These are phyloP conservation scores for Tylopilus vinaceipallidus DNA, from an alignment of 768 basidiomycete genomes.

Conservation along the genomic window DNA sequence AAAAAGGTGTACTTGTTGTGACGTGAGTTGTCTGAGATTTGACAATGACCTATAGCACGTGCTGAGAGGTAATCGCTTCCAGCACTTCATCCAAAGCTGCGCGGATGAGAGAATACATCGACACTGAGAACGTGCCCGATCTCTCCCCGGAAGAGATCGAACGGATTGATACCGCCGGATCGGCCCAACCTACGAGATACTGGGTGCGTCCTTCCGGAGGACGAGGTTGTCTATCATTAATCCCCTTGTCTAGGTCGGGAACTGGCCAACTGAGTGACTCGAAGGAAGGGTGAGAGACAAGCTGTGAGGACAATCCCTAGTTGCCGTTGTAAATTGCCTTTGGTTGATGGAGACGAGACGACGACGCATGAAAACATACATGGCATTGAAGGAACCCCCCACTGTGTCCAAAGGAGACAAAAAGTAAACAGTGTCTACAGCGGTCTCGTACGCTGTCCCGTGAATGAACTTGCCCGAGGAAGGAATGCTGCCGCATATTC, in stretches of 20 bases:
- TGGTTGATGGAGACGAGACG: too few species aligned
- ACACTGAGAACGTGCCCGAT: conserved; percentile 27
- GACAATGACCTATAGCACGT: neutral
- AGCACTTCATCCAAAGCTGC: conserved; percentile 35
- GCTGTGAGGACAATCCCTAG: too few species aligned
- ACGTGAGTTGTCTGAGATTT: conserved; percentile 21
- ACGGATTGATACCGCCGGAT: conserved; percentile 26
- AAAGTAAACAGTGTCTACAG: too few species aligned
- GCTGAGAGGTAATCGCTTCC: neutral
- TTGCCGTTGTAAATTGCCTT: too few species aligned
- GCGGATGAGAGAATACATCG: conserved; percentile 34
- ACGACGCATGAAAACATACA: too few species aligned
- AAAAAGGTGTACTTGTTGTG: conserved; percentile 31
- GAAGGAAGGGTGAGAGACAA: too few species aligned
- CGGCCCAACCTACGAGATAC: conserved; percentile 19
- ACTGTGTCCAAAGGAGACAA: too few species aligned
- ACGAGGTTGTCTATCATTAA: neutral
- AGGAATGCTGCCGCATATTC: too few species aligned
- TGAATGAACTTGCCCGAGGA: too few species aligned
- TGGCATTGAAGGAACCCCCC: too few species aligned
- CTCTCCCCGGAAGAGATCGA: conserved; percentile 26
- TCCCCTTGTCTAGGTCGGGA: conserved; percentile 10
- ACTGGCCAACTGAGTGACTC: too few species aligned
- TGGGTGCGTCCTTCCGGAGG: conserved; percentile 23
- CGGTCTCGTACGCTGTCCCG: too few species aligned